Percentiles rank a stretch among this genome's conserved stretches.
phyloP scores from a whole-genome alignment of 2,329 filamentous ascomycete genomes.

The Didymella sp. region DNA sequence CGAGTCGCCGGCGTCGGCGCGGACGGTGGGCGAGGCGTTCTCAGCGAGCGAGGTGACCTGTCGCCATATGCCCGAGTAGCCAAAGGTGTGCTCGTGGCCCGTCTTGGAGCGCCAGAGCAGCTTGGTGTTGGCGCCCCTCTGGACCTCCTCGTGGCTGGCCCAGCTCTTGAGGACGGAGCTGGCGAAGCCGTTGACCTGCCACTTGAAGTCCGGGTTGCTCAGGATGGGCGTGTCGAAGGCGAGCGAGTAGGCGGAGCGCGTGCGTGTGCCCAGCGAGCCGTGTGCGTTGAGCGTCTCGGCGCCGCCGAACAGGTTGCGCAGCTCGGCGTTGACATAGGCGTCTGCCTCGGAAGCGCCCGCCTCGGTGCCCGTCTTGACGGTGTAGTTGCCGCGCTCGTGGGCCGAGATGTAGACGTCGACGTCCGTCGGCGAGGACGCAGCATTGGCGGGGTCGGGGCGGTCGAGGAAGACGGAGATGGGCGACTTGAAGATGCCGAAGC shows the following conservation, averaged over 20 bases:
- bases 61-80: conserved; percentile 84
- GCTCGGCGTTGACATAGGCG: conserved; percentile 84
- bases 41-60: conserved; percentile 81
- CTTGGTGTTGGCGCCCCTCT: conserved; percentile 78
- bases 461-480: conserved; percentile 84
- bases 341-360: conserved; percentile 93
- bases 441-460: conserved; percentile 71
- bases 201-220: conserved; percentile 80
- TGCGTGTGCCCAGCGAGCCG: conserved; percentile 86
- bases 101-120: conserved; percentile 73
- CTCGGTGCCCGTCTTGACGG: conserved; percentile 93
- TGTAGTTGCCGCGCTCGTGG: conserved; percentile 79
- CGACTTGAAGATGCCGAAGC: conserved; percentile 87
- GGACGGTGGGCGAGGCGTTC: conserved; percentile 80
- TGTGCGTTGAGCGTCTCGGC: conserved; percentile 89
- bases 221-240: conserved; percentile 82
- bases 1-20: conserved; percentile 85
- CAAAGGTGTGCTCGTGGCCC: conserved; percentile 76
- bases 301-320: conserved; percentile 93
- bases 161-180: conserved; percentile 88
- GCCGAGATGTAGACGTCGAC: conserved; percentile 81
- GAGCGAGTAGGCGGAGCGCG: conserved; percentile 88
- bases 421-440: conserved; percentile 75
- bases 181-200: conserved; percentile 80
- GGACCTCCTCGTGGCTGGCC: conserved; percentile 90